Conservation (phyloP, 352 stramenopile genomes). For the Phytophthora foliorum region DNA sequence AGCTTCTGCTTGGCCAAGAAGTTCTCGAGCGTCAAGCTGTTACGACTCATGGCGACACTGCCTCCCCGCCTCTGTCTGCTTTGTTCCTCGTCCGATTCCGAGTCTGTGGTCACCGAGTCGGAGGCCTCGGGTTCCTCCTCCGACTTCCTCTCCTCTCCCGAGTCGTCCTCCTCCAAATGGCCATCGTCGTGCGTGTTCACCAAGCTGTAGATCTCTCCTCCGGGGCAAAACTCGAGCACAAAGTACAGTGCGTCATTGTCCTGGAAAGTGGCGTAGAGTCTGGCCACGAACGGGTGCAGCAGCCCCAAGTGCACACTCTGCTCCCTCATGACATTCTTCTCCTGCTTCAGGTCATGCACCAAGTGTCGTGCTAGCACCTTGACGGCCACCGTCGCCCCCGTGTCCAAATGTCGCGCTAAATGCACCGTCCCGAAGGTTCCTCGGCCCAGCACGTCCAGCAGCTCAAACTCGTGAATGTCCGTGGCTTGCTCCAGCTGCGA, state of each 20-base stretch:
- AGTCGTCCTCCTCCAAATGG: slow-evolving; percentile 38
- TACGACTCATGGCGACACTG: slow-evolving; percentile 27
- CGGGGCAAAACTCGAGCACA: slow-evolving; percentile 78
- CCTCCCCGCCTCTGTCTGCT: slow-evolving; percentile 20
- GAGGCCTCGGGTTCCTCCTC: slow-evolving; percentile 27
- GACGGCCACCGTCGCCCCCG: slow-evolving; percentile 64
- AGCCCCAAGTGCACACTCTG: slow-evolving; percentile 71
- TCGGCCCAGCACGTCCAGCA: slow-evolving; percentile 69
- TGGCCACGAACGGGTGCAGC: slow-evolving; percentile 65
- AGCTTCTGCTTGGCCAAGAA: slow-evolving; percentile 49
- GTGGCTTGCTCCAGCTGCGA: slow-evolving; percentile 41
- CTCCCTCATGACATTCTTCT: slow-evolving; percentile 78
- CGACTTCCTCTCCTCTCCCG: slow-evolving; percentile 28
- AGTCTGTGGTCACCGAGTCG: slow-evolving; percentile 42
- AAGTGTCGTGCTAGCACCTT: slow-evolving; percentile 61
- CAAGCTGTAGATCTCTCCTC: slow-evolving; percentile 90
- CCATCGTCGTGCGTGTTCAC: slow-evolving; percentile 66
- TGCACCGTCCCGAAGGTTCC: slow-evolving; percentile 81
- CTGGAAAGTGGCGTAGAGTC: slow-evolving; percentile 78
- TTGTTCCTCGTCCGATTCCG: slow-evolving; percentile 59
- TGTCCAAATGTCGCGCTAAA: slow-evolving; percentile 65
- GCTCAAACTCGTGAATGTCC: slow-evolving; percentile 57
- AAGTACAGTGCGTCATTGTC: slow-evolving; percentile 80
- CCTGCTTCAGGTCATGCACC: slow-evolving; percentile 66
- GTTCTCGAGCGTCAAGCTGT: slow-evolving; percentile 58